Evolutionary conservation across 345 rosid species (phyloP), one percentile per base, ranked within the genome.

Genomic region (Triadica sebifera): DNA sequence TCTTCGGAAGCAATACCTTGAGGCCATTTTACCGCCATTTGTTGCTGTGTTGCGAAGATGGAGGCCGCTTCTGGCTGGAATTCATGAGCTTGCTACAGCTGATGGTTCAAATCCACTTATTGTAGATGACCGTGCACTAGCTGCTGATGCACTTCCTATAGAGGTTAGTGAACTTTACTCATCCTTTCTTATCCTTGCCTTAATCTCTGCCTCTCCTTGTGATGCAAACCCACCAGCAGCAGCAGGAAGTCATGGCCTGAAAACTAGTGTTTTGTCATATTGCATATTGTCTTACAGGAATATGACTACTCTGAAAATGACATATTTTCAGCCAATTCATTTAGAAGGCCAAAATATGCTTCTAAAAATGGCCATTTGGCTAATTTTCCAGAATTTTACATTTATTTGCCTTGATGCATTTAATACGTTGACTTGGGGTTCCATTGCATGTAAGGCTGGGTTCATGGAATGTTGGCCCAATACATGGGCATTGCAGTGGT

Each of bases 101-200:
- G 99, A 93, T 77, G 98, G 99, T 74, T 83, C 86, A 85, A 96
- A 96, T 87, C 99, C 99, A 82, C 99, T 96, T 81, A 83, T 79
- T 53, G 90, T 84, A 72, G 99, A 96, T 84, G 98, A 93, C 82
- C 96, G 89, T 70, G 94, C 99, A 64, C 82, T 96, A 85, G 94
- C 98, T 78, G 96, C 93, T 72, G 99, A 96, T 81, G 85, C 91
- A 65, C 89, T 90, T 74, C 98, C 97, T 39, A 51, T 90, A 59
- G 98, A 96, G 99, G 99, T 96, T 80, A 69, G 58, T 57, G 72
- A 73, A 70, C 71, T 75, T 79, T 67, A 61, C 63, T 71, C 68
- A 49, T 73, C 47, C 58, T 69, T 57, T 8, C 12, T 43, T 43
- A 56, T 22, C 53, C 68, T 63, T 65, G 59, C 50, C 69, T 74